phyloP scores from a whole-genome alignment of 108 stramenopile genomes.

The Aurantiochytrium sp. region DNA sequence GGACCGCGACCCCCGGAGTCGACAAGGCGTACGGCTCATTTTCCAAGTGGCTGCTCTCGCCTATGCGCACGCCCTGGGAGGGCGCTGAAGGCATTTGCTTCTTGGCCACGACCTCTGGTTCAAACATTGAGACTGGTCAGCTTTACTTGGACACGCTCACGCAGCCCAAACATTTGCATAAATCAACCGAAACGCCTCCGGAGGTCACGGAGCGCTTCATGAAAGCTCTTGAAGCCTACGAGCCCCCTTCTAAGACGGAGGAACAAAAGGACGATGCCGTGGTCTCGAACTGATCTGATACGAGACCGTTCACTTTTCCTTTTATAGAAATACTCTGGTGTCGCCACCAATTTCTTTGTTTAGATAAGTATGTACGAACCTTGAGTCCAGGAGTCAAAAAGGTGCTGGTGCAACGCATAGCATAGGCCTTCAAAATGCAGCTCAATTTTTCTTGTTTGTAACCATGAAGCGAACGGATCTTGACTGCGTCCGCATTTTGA shows the following conservation, averaged over 20 bases:
- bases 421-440: no score
- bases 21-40: slow-evolving; percentile 68
- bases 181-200: slow-evolving; percentile 67
- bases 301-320: no score
- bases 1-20: slow-evolving; percentile 69
- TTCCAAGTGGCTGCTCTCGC: slow-evolving; percentile 66
- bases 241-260: neutral
- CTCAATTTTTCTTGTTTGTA: no score
- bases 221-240: slow-evolving; percentile 40
- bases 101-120: slow-evolving; percentile 51
- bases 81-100: slow-evolving; percentile 83
- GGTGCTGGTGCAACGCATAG: no score
- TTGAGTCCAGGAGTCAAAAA: no score
- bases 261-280: no score
- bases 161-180: slow-evolving; percentile 70
- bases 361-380: no score
- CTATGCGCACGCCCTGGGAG: slow-evolving; percentile 74
- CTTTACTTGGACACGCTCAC: slow-evolving; percentile 74
- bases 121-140: slow-evolving; percentile 61
- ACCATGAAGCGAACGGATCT: no score
- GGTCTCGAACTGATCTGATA: no score
- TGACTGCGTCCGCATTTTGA: no score
- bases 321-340: no score
- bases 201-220: slow-evolving; percentile 71
- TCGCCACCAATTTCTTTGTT: no score